phyloP scores from a whole-genome alignment of 345 rosid genomes.

The Populus euphratica region DNA sequence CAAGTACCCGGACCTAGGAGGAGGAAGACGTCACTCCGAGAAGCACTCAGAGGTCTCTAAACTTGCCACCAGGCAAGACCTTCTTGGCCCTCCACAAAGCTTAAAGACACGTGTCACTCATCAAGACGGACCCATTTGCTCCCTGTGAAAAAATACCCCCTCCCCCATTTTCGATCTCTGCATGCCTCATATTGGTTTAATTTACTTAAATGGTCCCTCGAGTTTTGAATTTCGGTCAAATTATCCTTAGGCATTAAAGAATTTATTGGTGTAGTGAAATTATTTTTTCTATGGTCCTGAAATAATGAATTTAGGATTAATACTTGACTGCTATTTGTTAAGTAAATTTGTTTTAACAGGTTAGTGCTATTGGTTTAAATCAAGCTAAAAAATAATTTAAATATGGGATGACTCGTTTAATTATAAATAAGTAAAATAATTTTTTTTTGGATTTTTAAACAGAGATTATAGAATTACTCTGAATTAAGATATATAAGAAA shows the following conservation, averaged over 20 bases:
- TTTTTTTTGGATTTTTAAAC: too few relatives aligned
- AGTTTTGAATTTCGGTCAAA: neutral
- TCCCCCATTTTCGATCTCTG: neutral
- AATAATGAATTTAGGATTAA: too few relatives aligned
- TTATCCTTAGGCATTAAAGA: neutral
- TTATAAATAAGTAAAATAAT: too few relatives aligned
- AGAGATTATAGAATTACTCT: too few relatives aligned
- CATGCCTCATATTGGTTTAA: neutral
- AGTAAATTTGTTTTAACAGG: too few relatives aligned
- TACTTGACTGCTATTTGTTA: too few relatives aligned
- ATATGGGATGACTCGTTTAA: too few relatives aligned
- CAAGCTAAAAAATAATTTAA: too few relatives aligned
- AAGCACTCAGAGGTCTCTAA: neutral
- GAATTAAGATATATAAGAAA: too few relatives aligned
- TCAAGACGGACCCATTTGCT: neutral
- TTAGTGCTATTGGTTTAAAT: too few relatives aligned
- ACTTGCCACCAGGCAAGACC: constrained; percentile 17
- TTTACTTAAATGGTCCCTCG: neutral
- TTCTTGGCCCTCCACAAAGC: constrained; percentile 1
- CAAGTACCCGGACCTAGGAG: neutral
- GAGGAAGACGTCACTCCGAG: neutral
- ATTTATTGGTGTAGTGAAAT: too few relatives aligned
- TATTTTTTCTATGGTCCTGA: too few relatives aligned
- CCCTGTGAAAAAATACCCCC: neutral
- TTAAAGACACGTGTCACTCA: constrained; percentile 23